Evolutionary conservation across 2,329 filamentous ascomycete genomes (phyloP), one percentile per base, ranked within the genome.

Genomic region (Dothistroma septosporum): DNA sequence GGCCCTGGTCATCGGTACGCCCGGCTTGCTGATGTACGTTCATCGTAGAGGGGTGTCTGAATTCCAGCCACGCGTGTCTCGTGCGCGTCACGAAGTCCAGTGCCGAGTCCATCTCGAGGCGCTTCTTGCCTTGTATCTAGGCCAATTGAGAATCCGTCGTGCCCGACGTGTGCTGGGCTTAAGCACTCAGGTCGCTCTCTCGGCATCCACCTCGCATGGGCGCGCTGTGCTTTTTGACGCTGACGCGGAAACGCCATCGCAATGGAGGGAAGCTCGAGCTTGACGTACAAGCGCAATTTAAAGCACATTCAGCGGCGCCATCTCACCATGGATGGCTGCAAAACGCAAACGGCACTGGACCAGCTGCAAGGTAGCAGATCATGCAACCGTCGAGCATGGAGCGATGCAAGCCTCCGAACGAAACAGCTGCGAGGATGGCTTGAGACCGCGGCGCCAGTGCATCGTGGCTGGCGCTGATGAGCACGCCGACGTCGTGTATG

Each of bases 61-160:
- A 65, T 48, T 66, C 61, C 54, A 58, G 52, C 61, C 59, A 66
- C 19, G 64, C 64, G 53, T 58, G 61, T 49, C 64, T 55, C 35
- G 61, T 60, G 6, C 64, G 59, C 48, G 52, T 52, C 22, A 60
- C 55, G 32, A 64, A 66, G 44, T 62, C 61, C 12, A 66, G 53
- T n/a, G 64, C 58, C 28, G 61, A 55, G 44, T 66, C 61, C 61
- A 66, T 66, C 35, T 33, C 14, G 49, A 4, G 6, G 14, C 6
- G 37, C 37, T 14, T 44, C 37, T 16, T 2, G 14, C 6, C 4
- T 44, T 35, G 32, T n/a, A n/a, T n/a, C n/a, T n/a, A n/a, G n/a
- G n/a, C n/a, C n/a, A n/a, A n/a, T n/a, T n/a, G n/a, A n/a, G n/a
- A n/a, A n/a, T n/a, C n/a, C n/a, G n/a, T n/a, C n/a, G n/a, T n/a